Base-by-base conservation (phyloP, 2,329 filamentous ascomycete species). In the Zarea fungicola region DNA sequence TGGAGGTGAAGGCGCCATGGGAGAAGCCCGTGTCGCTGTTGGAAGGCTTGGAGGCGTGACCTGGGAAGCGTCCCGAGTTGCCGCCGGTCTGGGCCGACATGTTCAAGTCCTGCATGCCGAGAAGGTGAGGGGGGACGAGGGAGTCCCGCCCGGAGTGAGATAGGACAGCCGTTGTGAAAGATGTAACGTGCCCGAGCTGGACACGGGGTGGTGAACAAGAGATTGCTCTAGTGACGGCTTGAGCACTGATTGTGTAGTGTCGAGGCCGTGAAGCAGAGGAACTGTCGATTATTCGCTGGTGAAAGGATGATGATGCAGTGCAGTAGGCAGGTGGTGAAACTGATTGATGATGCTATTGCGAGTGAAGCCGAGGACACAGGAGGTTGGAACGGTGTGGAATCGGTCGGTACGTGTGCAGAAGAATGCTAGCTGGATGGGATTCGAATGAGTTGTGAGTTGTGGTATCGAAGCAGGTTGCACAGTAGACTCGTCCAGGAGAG, bases 21-120 rank as follows among this genome's bases (percentile, higher is more conserved):
- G 91, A 95, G 70, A 96, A 95, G 56, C 89, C 90, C 41, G 89
- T 93, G 60, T 91, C 86, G 64, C 88, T 83, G 68, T 81, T 88
- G 55, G 86, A 87, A 54, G 88, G 84, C 74, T 95, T 95, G 49
- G 87, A 89, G 54, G 82, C 81, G 62, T 86, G 82, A 58, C 84
- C 83, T 34, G 73, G 74, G 60, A 85, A 85, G 72, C 81, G 87
- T 66, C 51, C 52, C 61, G 63, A 75, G 64, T 73, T 78, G 58
- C 75, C 77, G 63, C 73, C 80, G 49, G 77, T 74, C 57, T 79
- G 78, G 34, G 47, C 52, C 28, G 51, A 57, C 40, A 58, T 61
- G 39, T 63, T 84, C 70, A 89, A 83, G 71, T 88, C 87, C 81
- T 95, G 91, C 91, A 96, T 96, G 72, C 82, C 83, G 75, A 92